Conservation (phyloP, 495 filamentous ascomycete genomes). For the Penicillium herquei region DNA sequence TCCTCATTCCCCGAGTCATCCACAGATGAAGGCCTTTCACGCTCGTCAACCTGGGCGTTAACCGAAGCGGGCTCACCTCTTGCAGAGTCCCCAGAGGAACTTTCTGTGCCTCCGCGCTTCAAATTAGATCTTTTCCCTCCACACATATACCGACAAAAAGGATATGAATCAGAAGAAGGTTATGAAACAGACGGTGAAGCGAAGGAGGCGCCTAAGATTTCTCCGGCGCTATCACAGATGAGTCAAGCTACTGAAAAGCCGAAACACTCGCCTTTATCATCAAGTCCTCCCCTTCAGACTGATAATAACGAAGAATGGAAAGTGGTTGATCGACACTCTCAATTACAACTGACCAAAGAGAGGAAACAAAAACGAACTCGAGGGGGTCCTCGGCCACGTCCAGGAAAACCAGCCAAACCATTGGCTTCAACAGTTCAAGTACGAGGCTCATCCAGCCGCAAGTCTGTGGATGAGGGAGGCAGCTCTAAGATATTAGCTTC, state of each 20-base stretch:
- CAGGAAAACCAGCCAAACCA: slow-evolving; percentile 33
- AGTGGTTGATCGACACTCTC: slow-evolving; percentile 31
- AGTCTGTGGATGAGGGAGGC: slow-evolving; percentile 11
- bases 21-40: slow-evolving; percentile 32
- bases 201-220: slow-evolving; percentile 19
- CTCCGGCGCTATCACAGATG: slow-evolving; percentile 35
- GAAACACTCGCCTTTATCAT: slow-evolving; percentile 22
- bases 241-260: slow-evolving; percentile 35
- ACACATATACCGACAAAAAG: slow-evolving; percentile 35
- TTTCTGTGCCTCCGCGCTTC: slow-evolving; percentile 23
- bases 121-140: slow-evolving; percentile 37
- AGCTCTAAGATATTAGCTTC: slow-evolving; percentile 29
- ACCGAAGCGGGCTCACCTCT: slow-evolving; percentile 27
- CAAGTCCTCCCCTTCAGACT: slow-evolving; percentile 21
- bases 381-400: slow-evolving; percentile 29
- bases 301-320: slow-evolving; percentile 39
- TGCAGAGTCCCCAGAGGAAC: slow-evolving; percentile 37
- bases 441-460: slow-evolving; percentile 34
- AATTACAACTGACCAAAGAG: slow-evolving; percentile 10
- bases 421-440: slow-evolving; percentile 33
- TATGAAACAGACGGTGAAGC: slow-evolving; percentile 47
- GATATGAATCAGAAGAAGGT: slow-evolving; percentile 34
- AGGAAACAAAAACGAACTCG: slow-evolving; percentile 12
- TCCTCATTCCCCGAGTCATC: slow-evolving; percentile 43
- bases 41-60: slow-evolving; percentile 34